phyloP scores from a whole-genome alignment of 768 basidiomycete species.

The Pulveroboletus ravenelii region DNA sequence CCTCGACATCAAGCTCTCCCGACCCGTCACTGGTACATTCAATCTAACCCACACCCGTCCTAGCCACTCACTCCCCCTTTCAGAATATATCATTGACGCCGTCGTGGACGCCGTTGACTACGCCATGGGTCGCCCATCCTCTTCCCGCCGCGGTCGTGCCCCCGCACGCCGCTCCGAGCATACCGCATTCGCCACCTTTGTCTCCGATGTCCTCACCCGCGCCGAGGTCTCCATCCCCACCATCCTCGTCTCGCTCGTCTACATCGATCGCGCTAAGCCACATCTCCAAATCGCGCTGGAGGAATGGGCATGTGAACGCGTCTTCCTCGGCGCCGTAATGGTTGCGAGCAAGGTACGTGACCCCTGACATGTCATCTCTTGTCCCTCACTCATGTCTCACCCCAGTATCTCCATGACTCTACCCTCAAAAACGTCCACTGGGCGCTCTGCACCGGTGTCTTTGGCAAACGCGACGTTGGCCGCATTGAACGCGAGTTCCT shows the following conservation, averaged over 20 bases:
- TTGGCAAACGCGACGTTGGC: constrained; percentile 76
- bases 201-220: constrained; percentile 60
- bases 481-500: constrained; percentile 81
- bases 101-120: constrained; percentile 73
- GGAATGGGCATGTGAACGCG: constrained; percentile 85
- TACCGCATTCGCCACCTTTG: constrained; percentile 59
- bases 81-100: constrained; percentile 69
- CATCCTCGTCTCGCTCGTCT: constrained; percentile 66
- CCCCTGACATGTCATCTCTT: constrained; percentile 7
- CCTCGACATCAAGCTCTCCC: constrained; percentile 58
- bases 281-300: constrained; percentile 78
- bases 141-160: constrained; percentile 47
- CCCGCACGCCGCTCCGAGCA: constrained; percentile 46
- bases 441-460: constrained; percentile 80
- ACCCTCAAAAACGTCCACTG: constrained; percentile 90
- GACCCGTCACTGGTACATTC: constrained; percentile 59
- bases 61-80: not conserved
- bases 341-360: constrained; percentile 70
- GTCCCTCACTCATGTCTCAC: constrained; percentile 4
- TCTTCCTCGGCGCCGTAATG: constrained; percentile 88
- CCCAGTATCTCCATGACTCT: constrained; percentile 79
- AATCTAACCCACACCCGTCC: not conserved
- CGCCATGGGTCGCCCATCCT: constrained; percentile 64
- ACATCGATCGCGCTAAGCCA: constrained; percentile 71
- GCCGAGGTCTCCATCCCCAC: constrained; percentile 71